Conservation (phyloP, 345 rosid genomes). For the Eucalyptus fibrosa region DNA sequence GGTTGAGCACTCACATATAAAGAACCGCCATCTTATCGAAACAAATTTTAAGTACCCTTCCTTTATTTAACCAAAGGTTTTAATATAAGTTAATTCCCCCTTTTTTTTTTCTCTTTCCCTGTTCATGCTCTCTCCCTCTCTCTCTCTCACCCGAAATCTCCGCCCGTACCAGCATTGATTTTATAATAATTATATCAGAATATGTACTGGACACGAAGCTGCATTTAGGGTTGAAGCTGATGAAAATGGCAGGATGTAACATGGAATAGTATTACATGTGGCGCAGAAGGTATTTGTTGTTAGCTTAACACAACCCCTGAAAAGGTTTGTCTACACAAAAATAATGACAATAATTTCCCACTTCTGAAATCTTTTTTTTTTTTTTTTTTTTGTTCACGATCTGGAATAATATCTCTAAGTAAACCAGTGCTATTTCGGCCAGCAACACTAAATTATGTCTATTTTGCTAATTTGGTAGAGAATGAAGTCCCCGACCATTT, state of each 20-base stretch:
- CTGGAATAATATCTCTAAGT: not conserved
- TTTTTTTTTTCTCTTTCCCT: not conserved
- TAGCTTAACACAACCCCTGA: not conserved
- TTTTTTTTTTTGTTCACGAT: not conserved
- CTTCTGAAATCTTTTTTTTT: not conserved
- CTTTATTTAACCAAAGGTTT: not conserved
- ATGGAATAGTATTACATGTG: not conserved
- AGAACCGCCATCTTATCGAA: not conserved
- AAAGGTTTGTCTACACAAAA: not conserved
- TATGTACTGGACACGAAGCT: not conserved
- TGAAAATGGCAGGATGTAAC: not conserved
- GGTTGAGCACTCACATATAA: not conserved
- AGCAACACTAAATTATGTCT: not conserved
- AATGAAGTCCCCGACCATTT: not conserved
- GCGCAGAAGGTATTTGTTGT: not conserved
- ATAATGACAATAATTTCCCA: not conserved
- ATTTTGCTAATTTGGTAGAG: not conserved
- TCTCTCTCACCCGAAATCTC: not conserved
- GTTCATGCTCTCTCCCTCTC: not conserved
- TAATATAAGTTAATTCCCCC: not conserved
- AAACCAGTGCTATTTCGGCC: not conserved
- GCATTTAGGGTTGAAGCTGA: not conserved
- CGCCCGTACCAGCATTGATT: not conserved
- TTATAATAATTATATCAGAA: not conserved
- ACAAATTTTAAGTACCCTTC: not conserved